These are phyloP conservation scores for Pseudogymnoascus sp. DNA, from an alignment of 2,329 filamentous ascomycete species.

Conservation along the genomic window DNA sequence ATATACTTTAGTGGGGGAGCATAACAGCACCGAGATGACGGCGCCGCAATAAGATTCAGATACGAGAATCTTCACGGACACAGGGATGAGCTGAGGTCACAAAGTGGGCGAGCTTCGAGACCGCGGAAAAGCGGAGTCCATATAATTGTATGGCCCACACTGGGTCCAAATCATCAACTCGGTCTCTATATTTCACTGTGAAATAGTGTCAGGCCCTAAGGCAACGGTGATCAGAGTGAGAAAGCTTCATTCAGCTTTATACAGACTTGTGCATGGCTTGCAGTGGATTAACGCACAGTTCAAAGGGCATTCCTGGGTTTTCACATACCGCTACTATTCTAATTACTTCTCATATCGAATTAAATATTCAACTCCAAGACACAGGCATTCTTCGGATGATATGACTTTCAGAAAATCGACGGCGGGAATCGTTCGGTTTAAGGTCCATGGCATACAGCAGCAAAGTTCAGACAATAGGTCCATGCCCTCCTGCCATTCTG, in stretches of 20 bases:
- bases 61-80: neutral
- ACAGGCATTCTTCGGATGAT: neutral
- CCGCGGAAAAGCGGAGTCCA: neutral
- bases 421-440: neutral
- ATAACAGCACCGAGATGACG: conserved; percentile 1
- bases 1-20: neutral
- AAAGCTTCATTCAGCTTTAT: neutral
- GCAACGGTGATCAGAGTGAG: neutral
- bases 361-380: neutral
- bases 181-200: neutral
- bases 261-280: neutral
- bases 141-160: neutral
- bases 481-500: neutral
- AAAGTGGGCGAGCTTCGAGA: neutral
- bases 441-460: neutral
- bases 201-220: neutral
- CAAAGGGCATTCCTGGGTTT: neutral
- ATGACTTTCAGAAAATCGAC: neutral
- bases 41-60: neutral
- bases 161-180: neutral
- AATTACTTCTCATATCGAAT: neutral
- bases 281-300: neutral
- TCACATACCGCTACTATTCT: neutral
- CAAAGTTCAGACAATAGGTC: neutral
- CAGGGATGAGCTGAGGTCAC: neutral